Evolutionary conservation across 352 stramenopile genomes (phyloP), one percentile per base, ranked within the genome.

Genomic region (Phytophthora parvispora): DNA sequence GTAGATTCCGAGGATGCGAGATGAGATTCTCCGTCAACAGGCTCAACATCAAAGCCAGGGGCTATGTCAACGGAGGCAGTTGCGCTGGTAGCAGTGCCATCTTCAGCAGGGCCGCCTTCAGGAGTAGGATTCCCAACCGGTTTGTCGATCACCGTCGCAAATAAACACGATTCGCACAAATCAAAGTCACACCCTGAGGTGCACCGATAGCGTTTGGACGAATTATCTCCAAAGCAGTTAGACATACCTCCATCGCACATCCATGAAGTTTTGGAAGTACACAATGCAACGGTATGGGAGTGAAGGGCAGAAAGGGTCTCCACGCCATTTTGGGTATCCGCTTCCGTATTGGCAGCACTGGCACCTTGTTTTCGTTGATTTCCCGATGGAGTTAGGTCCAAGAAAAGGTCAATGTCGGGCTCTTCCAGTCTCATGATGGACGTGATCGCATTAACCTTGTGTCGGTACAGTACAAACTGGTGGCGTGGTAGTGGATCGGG

Each of bases 141-240:
- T 50, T 80, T 79, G 24, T 59, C 64, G 31, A 77, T 75, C 28
- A 88, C 42, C 9, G 78, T 90, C 18, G 66, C 73, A 20, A 71
- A 64, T 12, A 92, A 51, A 40, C 87, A 95, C 6, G 74, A 69
- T 25, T 91, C 80, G 28, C 87, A 95, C 56, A 95, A 74, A 64
- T 95, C 87, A 56, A 86, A 95, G 53, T 95, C 87, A 63, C 87
- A 95, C 8, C 83, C 78, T 52, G 68, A 60, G 24, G 85, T 75
- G 38, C 87, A 95, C 1, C 86, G 86, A 68, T 87, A 95, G 47
- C 87, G 68, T 29, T 83, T 75, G 10, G 67, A 57, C 24, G 74
- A 75, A 28, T 91, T 91, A 43, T 87, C 80, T 3, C 87, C 86
- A 28, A 88, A 63, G 48, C 87, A 95, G 7, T 75, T 74, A 1